Evolutionary conservation across 2,329 filamentous ascomycete genomes (phyloP).

Genomic region (Cladophialophora carrionii): DNA sequence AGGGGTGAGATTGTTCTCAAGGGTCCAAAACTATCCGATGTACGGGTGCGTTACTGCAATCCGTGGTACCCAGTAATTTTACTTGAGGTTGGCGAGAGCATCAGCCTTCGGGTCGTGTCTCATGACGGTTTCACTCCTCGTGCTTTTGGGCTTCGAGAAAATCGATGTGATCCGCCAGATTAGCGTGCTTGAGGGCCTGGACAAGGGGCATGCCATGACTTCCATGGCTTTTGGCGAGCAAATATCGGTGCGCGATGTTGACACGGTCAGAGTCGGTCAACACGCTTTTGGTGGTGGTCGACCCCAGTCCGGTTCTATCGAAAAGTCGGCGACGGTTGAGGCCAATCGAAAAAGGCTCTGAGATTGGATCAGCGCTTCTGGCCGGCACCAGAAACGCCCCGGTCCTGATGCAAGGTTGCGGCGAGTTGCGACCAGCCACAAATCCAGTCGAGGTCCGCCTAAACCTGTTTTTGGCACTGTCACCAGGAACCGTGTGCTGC

Average conservation of each 20-base stretch:
- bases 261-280: not conserved
- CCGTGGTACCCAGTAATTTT: not conserved
- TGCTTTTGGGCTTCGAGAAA: conserved; percentile 2
- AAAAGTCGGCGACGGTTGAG: conserved; percentile 8
- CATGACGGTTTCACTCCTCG: not conserved
- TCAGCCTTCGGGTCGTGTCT: not conserved
- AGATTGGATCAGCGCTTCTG: conserved; percentile 34
- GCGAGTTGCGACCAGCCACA: conserved; percentile 15
- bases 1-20: not conserved
- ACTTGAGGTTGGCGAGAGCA: not conserved
- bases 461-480: conserved; percentile 30
- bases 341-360: conserved; percentile 24
- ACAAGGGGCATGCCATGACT: not conserved
- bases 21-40: not conserved
- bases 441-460: conserved; percentile 19
- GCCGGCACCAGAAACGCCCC: conserved; percentile 28
- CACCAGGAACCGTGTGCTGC: conserved; percentile 22
- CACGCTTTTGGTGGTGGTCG: not conserved
- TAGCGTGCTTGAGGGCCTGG: not conserved
- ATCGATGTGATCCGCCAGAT: not conserved
- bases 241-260: not conserved
- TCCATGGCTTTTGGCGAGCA: not conserved
- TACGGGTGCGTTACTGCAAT: not conserved
- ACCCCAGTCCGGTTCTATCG: conserved; percentile 10
- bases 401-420: conserved; percentile 23